phyloP scores from a whole-genome alignment of 2,329 filamentous ascomycete genomes.

The Beauveria varroae region DNA sequence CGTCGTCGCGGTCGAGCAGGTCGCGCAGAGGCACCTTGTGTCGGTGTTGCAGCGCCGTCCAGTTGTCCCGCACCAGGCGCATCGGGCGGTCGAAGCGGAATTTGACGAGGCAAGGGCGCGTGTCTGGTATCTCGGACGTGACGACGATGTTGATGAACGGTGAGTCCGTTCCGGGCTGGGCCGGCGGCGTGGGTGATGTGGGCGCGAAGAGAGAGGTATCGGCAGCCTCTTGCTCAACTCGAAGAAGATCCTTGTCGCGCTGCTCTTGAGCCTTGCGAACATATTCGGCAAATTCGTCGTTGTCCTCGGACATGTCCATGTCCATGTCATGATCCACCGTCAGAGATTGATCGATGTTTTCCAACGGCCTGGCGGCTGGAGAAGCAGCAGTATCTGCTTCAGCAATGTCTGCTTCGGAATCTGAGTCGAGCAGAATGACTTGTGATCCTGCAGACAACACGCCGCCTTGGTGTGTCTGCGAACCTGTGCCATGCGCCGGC shows the following conservation, averaged over 20 bases:
- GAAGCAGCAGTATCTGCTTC: not conserved
- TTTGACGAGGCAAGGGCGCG: slow-evolving; percentile 49
- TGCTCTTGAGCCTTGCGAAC: slow-evolving; percentile 32
- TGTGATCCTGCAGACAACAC: not conserved
- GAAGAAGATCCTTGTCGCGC: slow-evolving; percentile 15
- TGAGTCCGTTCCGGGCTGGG: not conserved
- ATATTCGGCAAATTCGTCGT: slow-evolving; percentile 40
- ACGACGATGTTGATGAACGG: slow-evolving; percentile 35
- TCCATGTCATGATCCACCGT: slow-evolving; percentile 12
- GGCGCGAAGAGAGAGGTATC: slow-evolving; percentile 10
- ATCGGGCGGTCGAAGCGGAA: slow-evolving; percentile 62
- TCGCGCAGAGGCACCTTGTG: slow-evolving; percentile 25
- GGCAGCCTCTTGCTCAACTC: slow-evolving; percentile 15
- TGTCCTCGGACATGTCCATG: slow-evolving; percentile 20
- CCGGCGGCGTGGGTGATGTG: not conserved
- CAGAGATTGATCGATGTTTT: not conserved
- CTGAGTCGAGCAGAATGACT: slow-evolving; percentile 27
- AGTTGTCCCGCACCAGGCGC: slow-evolving; percentile 58
- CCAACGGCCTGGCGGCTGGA: slow-evolving; percentile 16
- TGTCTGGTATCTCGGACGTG: slow-evolving; percentile 54
- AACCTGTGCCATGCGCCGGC: not conserved
- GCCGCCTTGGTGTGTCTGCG: not conserved
- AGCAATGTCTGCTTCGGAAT: slow-evolving; percentile 15
- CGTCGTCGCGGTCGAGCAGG: slow-evolving; percentile 31
- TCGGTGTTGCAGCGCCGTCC: slow-evolving; percentile 55